These are phyloP conservation scores for Hypsizygus marmoreus DNA, from an alignment of 768 basidiomycete species.

Conservation along the genomic window DNA sequence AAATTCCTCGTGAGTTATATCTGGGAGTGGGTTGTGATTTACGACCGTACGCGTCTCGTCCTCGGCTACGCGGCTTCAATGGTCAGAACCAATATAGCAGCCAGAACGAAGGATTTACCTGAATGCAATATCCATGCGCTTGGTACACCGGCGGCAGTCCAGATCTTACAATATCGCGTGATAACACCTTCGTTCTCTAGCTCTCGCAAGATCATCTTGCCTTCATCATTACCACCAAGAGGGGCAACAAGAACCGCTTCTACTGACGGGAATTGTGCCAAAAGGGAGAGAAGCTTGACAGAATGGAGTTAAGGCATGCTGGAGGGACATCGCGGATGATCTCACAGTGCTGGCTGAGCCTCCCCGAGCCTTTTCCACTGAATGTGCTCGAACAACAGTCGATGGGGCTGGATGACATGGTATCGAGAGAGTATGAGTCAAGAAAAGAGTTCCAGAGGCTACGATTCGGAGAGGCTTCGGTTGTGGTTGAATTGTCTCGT, in stretches of 20 bases:
- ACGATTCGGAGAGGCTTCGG: slow-evolving; percentile 65
- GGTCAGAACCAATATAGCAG: slow-evolving; percentile 2
- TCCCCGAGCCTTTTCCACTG: slow-evolving; percentile 66
- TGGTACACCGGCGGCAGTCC: slow-evolving; percentile 73
- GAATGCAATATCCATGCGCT: slow-evolving; percentile 82
- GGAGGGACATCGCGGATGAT: not conserved
- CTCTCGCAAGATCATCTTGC: slow-evolving; percentile 58
- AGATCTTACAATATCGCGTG: slow-evolving; percentile 74
- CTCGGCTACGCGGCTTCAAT: slow-evolving; percentile 45
- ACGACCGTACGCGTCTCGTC: slow-evolving; percentile 67
- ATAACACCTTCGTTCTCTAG: slow-evolving; percentile 68
- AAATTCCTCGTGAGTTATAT: slow-evolving; percentile 86
- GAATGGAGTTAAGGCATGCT: slow-evolving; percentile 4
- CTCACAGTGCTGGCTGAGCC: slow-evolving; percentile 66
- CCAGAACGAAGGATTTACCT: slow-evolving; percentile 38
- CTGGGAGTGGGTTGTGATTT: slow-evolving; percentile 87
- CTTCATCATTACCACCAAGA: slow-evolving; percentile 73
- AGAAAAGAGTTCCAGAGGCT: slow-evolving; percentile 78
- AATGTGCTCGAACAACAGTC: slow-evolving; percentile 67
- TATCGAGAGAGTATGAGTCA: slow-evolving; percentile 70
- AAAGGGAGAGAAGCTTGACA: slow-evolving; percentile 57
- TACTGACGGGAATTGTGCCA: slow-evolving; percentile 69
- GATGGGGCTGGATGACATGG: slow-evolving; percentile 60
- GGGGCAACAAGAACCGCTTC: slow-evolving; percentile 76
- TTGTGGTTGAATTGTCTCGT: slow-evolving; percentile 29